These are phyloP conservation scores for Leccinum olivaceopallidum DNA, from an alignment of 768 basidiomycete species.

Conservation along the genomic window DNA sequence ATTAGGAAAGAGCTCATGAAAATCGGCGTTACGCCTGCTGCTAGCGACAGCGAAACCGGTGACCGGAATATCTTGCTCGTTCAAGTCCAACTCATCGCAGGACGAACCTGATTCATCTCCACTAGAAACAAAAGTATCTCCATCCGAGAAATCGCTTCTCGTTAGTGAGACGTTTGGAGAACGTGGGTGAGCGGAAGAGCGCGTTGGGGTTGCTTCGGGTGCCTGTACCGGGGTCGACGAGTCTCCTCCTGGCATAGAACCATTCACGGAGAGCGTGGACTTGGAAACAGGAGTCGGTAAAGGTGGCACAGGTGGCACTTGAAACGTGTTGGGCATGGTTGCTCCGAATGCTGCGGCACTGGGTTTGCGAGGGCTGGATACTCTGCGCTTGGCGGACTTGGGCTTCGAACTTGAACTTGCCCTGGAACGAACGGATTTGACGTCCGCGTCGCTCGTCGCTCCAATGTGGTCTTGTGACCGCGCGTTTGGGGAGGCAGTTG, in stretches of 20 bases:
- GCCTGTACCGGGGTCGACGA: conserved; percentile 4
- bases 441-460: conserved; percentile 24
- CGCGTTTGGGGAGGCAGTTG: conserved; percentile 5
- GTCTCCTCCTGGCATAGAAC: conserved; percentile 10
- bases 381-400: conserved; percentile 18
- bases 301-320: conserved; percentile 40
- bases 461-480: conserved; percentile 22
- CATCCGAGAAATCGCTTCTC: conserved; percentile 32
- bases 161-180: conserved; percentile 22
- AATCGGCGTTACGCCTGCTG: conserved; percentile 91
- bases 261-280: conserved; percentile 19
- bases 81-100: conserved; percentile 36
- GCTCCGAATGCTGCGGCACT: conserved; percentile 64
- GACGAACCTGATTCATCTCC: conserved; percentile 34
- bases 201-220: conserved; percentile 2
- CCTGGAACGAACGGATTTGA: conserved; percentile 26
- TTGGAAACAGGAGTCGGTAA: conserved; percentile 19
- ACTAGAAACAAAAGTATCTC: conserved; percentile 26
- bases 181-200: conserved; percentile 13
- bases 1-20: conserved; percentile 87
- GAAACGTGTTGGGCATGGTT: conserved; percentile 62
- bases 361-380: conserved; percentile 36
- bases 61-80: conserved; percentile 76
- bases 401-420: conserved; percentile 29
- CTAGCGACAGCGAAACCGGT: conserved; percentile 98